phyloP scores from a whole-genome alignment of 257 asterid species.

The Jacaranda copaia region DNA sequence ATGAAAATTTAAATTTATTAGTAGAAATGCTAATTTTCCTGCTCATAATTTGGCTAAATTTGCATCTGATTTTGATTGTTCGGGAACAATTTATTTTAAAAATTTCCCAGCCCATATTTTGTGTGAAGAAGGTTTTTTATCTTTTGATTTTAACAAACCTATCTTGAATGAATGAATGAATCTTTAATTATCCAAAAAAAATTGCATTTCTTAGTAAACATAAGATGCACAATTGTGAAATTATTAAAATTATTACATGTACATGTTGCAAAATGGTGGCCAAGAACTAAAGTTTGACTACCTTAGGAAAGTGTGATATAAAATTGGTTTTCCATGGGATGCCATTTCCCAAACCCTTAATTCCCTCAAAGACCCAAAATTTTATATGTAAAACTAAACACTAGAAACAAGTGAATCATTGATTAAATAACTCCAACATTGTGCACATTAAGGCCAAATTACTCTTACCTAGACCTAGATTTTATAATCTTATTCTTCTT shows the following conservation, averaged over 20 bases:
- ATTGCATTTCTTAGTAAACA: not conserved
- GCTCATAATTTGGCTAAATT: too few species aligned
- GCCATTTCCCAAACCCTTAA: slow-evolving; percentile 63
- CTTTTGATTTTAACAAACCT: too few species aligned
- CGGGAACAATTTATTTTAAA: too few species aligned
- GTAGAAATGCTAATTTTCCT: too few species aligned
- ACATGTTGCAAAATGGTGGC: not conserved
- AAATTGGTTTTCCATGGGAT: slow-evolving; percentile 30
- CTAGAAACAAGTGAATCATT: slow-evolving; percentile 43
- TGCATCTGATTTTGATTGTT: too few species aligned
- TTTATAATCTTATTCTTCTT: slow-evolving; percentile 49
- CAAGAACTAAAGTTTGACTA: slow-evolving; percentile 50
- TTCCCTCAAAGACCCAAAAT: slow-evolving; percentile 53
- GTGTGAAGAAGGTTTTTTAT: too few species aligned
- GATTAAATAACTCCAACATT: slow-evolving; percentile 41
- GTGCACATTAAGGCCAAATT: slow-evolving; percentile 42
- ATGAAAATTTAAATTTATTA: too few species aligned
- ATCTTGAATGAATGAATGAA: too few species aligned
- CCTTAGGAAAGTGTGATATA: slow-evolving; percentile 57
- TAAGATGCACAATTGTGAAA: not conserved
- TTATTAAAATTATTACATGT: not conserved
- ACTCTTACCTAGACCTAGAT: slow-evolving; percentile 62
- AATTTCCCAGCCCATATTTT: too few species aligned
- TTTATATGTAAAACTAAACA: slow-evolving; percentile 37
- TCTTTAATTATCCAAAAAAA: too few species aligned